Conservation (phyloP, 768 basidiomycete species). For the Chiua virens region DNA sequence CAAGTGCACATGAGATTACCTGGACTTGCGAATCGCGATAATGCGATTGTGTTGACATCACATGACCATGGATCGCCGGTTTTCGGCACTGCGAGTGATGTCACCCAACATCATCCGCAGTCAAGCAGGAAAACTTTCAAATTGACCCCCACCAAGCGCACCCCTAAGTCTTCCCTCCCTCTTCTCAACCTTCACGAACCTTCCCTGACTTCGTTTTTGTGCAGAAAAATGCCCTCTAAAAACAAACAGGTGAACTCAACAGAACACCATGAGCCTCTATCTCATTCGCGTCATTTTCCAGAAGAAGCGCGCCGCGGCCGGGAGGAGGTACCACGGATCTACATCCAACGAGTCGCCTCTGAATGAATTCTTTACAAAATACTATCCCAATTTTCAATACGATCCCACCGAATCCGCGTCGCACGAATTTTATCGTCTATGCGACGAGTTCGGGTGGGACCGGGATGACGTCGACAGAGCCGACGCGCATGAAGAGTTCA, state of each 20-base stretch:
- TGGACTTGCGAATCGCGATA: too few relatives aligned
- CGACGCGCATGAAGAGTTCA: conserved; percentile 3
- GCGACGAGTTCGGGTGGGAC: conserved; percentile 10
- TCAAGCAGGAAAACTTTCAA: too few relatives aligned
- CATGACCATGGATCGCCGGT: too few relatives aligned
- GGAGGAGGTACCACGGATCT: neutral
- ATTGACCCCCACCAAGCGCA: too few relatives aligned
- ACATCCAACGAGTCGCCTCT: neutral
- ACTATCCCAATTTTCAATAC: conserved; percentile 2
- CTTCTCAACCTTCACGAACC: neutral
- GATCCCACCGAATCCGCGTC: conserved; percentile 8
- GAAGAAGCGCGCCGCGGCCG: neutral
- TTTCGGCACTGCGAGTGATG: too few relatives aligned
- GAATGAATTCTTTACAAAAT: neutral
- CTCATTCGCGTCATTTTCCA: neutral
- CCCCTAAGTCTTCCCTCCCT: too few relatives aligned
- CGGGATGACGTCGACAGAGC: neutral
- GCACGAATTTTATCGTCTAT: conserved; percentile 17
- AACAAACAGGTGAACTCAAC: neutral
- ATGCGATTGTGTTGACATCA: too few relatives aligned
- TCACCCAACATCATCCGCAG: too few relatives aligned
- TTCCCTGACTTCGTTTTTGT: neutral
- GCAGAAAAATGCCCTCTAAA: neutral
- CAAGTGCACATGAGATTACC: too few relatives aligned
- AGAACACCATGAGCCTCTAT: neutral